phyloP scores from a whole-genome alignment of 2,329 filamentous ascomycete species.

The Lojkania enalia region DNA sequence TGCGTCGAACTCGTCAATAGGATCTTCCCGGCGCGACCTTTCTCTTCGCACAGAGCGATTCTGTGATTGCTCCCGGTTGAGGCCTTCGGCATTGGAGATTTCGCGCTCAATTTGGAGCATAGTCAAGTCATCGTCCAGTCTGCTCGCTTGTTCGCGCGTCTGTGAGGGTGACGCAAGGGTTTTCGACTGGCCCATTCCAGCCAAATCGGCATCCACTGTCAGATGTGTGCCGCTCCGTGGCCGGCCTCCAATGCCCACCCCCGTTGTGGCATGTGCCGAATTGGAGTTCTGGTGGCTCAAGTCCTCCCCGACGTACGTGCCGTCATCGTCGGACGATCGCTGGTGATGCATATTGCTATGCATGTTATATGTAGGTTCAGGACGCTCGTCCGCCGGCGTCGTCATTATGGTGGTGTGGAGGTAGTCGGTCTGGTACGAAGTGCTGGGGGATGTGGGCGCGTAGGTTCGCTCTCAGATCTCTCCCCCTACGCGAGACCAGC shows the following conservation, averaged over 20 bases:
- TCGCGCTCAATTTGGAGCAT: slow-evolving; percentile 67
- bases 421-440: background rate
- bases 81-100: slow-evolving; percentile 51
- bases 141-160: slow-evolving; percentile 61
- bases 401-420: slow-evolving; percentile 28
- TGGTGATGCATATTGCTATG: slow-evolving; percentile 29
- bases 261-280: slow-evolving; percentile 6
- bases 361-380: slow-evolving; percentile 44
- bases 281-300: slow-evolving; percentile 34
- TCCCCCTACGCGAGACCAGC: too few species aligned
- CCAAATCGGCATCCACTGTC: slow-evolving; percentile 51
- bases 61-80: slow-evolving; percentile 39
- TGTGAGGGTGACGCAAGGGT: slow-evolving; percentile 56
- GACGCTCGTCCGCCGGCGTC: slow-evolving; percentile 39
- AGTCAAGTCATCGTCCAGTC: slow-evolving; percentile 67
- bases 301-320: slow-evolving; percentile 44
- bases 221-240: slow-evolving; percentile 49
- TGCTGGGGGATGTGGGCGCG: background rate
- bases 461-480: too few species aligned
- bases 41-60: slow-evolving; percentile 54
- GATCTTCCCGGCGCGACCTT: slow-evolving; percentile 58
- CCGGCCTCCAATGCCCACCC: slow-evolving; percentile 14
- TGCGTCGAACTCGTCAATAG: slow-evolving; percentile 67
- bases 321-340: slow-evolving; percentile 44
- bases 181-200: slow-evolving; percentile 19